phyloP scores from a whole-genome alignment of 257 asterid genomes.

The Solanum medicagineum region DNA sequence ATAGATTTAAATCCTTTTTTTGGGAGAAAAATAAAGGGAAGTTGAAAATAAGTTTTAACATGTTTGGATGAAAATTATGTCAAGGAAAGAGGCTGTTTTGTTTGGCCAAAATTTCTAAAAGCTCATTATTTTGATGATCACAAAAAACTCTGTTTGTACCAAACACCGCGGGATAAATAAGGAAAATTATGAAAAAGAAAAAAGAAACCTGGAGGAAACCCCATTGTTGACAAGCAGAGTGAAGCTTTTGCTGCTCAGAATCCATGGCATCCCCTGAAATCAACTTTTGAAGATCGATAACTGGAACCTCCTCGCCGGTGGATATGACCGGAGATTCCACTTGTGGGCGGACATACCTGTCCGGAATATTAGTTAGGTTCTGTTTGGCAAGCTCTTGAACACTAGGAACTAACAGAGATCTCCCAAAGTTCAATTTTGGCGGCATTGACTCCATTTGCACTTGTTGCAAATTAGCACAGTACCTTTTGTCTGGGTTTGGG shows the following conservation, averaged over 20 bases:
- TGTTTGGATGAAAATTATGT: not conserved
- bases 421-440: constrained; percentile 20
- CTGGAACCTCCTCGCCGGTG: constrained; percentile 5
- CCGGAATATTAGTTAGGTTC: constrained; percentile 17
- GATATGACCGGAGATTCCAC: constrained; percentile 4
- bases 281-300: constrained; percentile 21
- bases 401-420: constrained; percentile 35
- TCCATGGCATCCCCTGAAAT: constrained; percentile 3
- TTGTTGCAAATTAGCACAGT: not conserved
- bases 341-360: constrained; percentile 14
- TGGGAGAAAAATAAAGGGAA: not conserved
- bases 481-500: not conserved
- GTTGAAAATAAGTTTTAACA: not conserved
- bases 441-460: not conserved
- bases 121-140: too few relatives aligned
- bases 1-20: too few relatives aligned
- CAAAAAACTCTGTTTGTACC: not conserved
- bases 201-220: constrained; percentile 43
- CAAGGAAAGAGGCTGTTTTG: too few relatives aligned
- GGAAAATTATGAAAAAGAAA: not conserved
- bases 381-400: constrained; percentile 36
- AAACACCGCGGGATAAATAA: not conserved
- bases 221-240: constrained; percentile 49
- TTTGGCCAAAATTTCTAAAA: too few relatives aligned
- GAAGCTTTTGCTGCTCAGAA: constrained; percentile 29